Base-by-base conservation (phyloP, 2,329 filamentous ascomycete species). In the Exophiala aquamarina region DNA sequence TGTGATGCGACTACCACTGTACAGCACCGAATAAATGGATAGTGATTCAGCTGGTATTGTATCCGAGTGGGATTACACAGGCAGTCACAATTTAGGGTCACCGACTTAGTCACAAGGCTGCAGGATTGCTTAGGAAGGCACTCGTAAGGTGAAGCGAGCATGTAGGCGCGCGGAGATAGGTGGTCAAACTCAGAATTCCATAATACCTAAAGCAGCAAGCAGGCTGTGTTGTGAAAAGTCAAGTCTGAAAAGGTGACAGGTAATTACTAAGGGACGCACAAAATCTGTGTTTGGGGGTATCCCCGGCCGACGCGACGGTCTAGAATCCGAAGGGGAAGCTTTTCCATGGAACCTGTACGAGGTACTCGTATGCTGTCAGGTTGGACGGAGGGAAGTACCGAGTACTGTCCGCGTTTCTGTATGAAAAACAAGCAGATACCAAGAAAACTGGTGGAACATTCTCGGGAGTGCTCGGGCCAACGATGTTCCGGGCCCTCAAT, bases 401-500 rank as follows among this genome's bases (percentile, higher is more conserved):
- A 11, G 23, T 26, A 26, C 6, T 11, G 23, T 6, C 23, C 6
- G 23, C 23, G 23, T 26, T 6, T 26, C 23, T 11, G 23, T 26
- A 26, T 11, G 23, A 11, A 21, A 37, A 29, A 41, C 28, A 29
- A 33, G 14, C 26, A n/a, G n/a, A n/a, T n/a, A n/a, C n/a, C n/a
- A 42, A 42, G 5, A 21, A 26, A 6, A 26, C 6, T 11, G 11
- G 23, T 43, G 45, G 46, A 46, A 41, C 23, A 48, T 48, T 28
- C 45, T 43, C 45, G 45, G 45, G 23, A 38, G 34, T 33, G 33
- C 46, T 41, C 40, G 46, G 40, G 20, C 20, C 28, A 35, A 44
- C 40, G 41, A 44, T 36, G 40, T 20, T 17, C 13, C 14, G 3
- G 13, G 10, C 10, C 18, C 26, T 8, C 14, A 13, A 44, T 49